Percentiles rank a stretch among this genome's conserved stretches.
These are phyloP conservation scores for Thalassiosira hispida DNA, from an alignment of 352 stramenopile species.

Conservation along the genomic window DNA sequence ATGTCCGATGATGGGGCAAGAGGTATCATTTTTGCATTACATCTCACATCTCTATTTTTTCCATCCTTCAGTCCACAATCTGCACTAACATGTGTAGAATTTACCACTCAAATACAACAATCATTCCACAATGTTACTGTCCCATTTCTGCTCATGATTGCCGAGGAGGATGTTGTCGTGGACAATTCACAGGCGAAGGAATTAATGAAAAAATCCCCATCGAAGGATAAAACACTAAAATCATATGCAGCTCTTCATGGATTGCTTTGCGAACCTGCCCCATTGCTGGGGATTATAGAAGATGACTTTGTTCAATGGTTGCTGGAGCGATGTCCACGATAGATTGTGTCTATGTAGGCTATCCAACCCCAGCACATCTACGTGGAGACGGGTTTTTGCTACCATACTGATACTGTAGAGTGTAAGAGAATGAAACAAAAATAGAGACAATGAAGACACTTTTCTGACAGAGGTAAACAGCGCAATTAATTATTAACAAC, in stretches of 20 bases:
- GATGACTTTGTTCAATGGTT: slow-evolving; percentile 77
- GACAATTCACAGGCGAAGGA: slow-evolving; percentile 71
- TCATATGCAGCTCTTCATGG: slow-evolving; percentile 78
- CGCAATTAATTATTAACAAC: background rate
- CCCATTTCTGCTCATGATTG: slow-evolving; percentile 74
- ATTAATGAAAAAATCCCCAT: slow-evolving; percentile 62
- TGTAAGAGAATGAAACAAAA: no score
- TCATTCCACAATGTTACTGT: slow-evolving; percentile 57
- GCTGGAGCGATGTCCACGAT: slow-evolving; percentile 32
- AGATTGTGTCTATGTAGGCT: background rate
- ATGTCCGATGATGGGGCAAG: background rate
- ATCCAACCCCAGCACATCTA: slow-evolving; percentile 3
- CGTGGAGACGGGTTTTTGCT: no score
- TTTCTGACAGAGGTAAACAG: no score
- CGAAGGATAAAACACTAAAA: slow-evolving; percentile 79
- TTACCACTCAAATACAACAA: slow-evolving; percentile 50
- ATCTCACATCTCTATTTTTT: slow-evolving; percentile 28
- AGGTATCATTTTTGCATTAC: no score
- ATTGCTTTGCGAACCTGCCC: slow-evolving; percentile 76
- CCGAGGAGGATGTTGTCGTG: slow-evolving; percentile 78
- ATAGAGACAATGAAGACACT: no score
- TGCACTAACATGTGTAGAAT: slow-evolving; percentile 73
- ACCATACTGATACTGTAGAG: no score
- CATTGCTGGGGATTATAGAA: slow-evolving; percentile 74
- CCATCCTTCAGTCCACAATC: slow-evolving; percentile 36